Base-by-base conservation (phyloP, 2,329 filamentous ascomycete species). In the Bimuria novae-zelandiae region DNA sequence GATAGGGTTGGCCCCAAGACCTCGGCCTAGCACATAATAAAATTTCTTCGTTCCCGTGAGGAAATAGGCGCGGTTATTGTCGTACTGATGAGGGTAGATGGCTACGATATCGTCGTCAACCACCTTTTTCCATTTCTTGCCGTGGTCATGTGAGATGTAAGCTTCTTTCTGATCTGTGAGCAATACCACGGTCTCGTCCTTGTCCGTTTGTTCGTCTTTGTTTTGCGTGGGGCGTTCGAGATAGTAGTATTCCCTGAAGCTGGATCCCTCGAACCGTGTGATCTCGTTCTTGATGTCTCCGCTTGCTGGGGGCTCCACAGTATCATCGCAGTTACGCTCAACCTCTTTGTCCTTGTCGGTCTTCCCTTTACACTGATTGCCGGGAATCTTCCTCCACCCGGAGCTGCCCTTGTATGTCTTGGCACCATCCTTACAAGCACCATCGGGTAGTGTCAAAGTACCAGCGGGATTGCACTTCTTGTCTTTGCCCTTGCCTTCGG, bases 351-450 rank as follows among this genome's bases (percentile, higher is more conserved):
- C 79, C 47, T 75, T 75, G 29, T 74, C 68, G 7, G 71, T 72
- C 12, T 73, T 72, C 30, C 75, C 72, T 40, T 74, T 69, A 63
- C 79, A 82, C n/a, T 76, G 72, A 52, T 82, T 78, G 7, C 79
- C 79, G 25, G 94, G 93, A 55, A 99, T 97, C 62, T 93, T 82
- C 54, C 93, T 87, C 84, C 91, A 99, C 22, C 94, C 94, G 25
- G 92, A 96, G 3, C 89, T 89, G 11, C 91, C 94, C 74, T 82
- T 86, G 75, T 92, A 99, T 1, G 80, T 91, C 53, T 88, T 88
- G 7, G 87, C 83, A 3, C 83, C 79, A 36, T 85, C 82, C 67
- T 89, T 84, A 74, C 94, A 99, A 23, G 84, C 82, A 7, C 85
- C 90, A 41, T 89, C 82, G 0, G 92, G 92, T 1, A 85, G 78